Evolutionary conservation across 1,284 basidiomycete genomes (phyloP).

Genomic region (Psilocybe mexicana): DNA sequence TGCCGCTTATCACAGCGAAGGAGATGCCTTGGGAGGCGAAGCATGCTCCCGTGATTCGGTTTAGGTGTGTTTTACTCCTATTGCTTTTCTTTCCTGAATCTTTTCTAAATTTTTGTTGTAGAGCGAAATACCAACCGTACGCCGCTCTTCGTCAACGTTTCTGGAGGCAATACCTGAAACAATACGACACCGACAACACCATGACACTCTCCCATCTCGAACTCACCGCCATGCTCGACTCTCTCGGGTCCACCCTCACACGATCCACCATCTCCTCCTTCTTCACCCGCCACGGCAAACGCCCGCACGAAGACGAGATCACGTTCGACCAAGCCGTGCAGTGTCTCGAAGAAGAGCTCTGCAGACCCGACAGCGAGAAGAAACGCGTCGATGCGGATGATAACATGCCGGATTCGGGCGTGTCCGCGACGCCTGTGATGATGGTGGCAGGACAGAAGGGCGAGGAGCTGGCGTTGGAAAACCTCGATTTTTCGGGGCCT

Average conservation of each 20-base stretch:
- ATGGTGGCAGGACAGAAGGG: slow-evolving; percentile 34
- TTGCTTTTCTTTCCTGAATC: background rate
- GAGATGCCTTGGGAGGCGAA: slow-evolving; percentile 65
- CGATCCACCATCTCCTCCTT: slow-evolving; percentile 78
- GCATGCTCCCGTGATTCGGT: slow-evolving; percentile 58
- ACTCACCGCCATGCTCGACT: slow-evolving; percentile 95
- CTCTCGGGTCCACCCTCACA: slow-evolving; percentile 91
- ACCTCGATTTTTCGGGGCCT: slow-evolving; percentile 68
- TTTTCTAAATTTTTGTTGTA: slow-evolving; percentile 25
- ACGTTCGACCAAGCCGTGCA: slow-evolving; percentile 78
- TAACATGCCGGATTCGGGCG: slow-evolving; percentile 33
- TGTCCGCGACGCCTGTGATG: slow-evolving; percentile 49
- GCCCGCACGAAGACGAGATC: slow-evolving; percentile 70
- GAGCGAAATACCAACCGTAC: slow-evolving; percentile 95
- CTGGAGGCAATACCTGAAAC: slow-evolving; percentile 88
- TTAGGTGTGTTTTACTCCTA: slow-evolving; percentile 50
- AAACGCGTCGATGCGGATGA: slow-evolving; percentile 53
- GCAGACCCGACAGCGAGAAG: slow-evolving; percentile 71
- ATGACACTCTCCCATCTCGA: slow-evolving; percentile 82
- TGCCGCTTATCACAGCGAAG: slow-evolving; percentile 55
- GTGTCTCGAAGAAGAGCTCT: slow-evolving; percentile 81
- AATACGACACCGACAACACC: slow-evolving; percentile 92
- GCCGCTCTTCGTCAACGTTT: slow-evolving; percentile 88
- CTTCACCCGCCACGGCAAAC: slow-evolving; percentile 74
- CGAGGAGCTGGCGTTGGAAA: slow-evolving; percentile 53